Conservation (phyloP, 495 filamentous ascomycete species). For the Talaromyces adpressus region DNA sequence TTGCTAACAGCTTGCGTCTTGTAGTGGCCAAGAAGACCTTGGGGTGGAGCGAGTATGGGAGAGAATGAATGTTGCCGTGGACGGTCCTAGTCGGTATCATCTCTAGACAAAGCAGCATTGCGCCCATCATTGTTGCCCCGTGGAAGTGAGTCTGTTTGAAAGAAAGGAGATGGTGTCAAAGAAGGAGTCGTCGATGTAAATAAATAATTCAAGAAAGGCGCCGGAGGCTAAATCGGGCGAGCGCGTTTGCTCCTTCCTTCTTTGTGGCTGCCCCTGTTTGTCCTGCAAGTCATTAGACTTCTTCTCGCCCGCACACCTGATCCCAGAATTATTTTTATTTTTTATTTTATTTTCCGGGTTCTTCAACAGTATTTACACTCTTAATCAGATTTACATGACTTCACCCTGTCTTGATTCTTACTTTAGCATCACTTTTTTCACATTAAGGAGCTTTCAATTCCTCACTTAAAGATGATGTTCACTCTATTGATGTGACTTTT, state of each 20-base stretch:
- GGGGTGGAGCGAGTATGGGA: conserved; percentile 42
- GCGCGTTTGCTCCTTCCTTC: neutral
- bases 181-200: neutral
- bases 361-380: neutral
- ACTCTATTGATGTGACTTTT: neutral
- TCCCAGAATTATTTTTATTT: neutral
- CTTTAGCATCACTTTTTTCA: neutral
- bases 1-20: conserved; percentile 12
- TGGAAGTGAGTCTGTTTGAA: neutral
- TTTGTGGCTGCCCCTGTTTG: neutral
- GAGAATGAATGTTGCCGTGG: conserved; percentile 27
- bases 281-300: neutral
- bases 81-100: conserved; percentile 30
- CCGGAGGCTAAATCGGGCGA: neutral
- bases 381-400: neutral
- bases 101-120: conserved; percentile 9
- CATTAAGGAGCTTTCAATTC: neutral
- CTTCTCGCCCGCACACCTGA: neutral
- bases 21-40: conserved; percentile 42
- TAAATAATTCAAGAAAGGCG: neutral
- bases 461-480: neutral
- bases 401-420: neutral
- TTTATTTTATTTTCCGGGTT: no score
- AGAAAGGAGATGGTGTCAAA: neutral
- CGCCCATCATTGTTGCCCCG: neutral